These are phyloP conservation scores for Phaffia australis DNA, from an alignment of 768 basidiomycete genomes.

Conservation along the genomic window DNA sequence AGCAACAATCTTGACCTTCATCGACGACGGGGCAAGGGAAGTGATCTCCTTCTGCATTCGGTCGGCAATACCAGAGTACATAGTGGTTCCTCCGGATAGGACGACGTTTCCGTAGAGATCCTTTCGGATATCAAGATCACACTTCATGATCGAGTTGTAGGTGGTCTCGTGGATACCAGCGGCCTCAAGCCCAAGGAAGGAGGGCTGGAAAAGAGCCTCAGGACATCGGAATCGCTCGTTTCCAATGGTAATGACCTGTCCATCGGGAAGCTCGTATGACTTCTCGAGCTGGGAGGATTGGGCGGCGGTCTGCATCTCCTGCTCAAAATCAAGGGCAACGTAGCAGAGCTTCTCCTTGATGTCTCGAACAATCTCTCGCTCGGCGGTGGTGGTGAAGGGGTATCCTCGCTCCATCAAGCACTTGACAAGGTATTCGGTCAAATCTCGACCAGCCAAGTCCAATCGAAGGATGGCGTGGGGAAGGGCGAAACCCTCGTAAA, in stretches of 20 bases:
- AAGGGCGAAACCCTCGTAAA: slow-evolving; percentile 84
- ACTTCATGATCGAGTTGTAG: slow-evolving; percentile 41
- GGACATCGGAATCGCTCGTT: slow-evolving; percentile 71
- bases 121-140: slow-evolving; percentile 59
- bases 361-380: slow-evolving; percentile 87
- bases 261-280: slow-evolving; percentile 83
- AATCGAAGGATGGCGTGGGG: slow-evolving; percentile 88
- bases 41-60: slow-evolving; percentile 93
- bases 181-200: slow-evolving; percentile 63
- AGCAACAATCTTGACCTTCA: slow-evolving; percentile 93
- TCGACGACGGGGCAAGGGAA: slow-evolving; percentile 67
- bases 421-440: slow-evolving; percentile 69
- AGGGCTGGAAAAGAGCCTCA: slow-evolving; percentile 61
- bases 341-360: slow-evolving; percentile 98
- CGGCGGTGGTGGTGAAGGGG: slow-evolving; percentile 84
- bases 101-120: slow-evolving; percentile 65
- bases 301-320: slow-evolving; percentile 81
- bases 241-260: slow-evolving; percentile 89
- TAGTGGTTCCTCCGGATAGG: slow-evolving; percentile 81
- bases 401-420: slow-evolving; percentile 84
- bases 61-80: slow-evolving; percentile 84
- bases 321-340: slow-evolving; percentile 86
- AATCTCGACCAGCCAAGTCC: slow-evolving; percentile 81
- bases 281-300: slow-evolving; percentile 83
- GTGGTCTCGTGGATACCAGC: slow-evolving; percentile 88